Evolutionary conservation across 306 rosid species (phyloP), one percentile per base, ranked within the genome.

Genomic region (Vigna radiata): DNA sequence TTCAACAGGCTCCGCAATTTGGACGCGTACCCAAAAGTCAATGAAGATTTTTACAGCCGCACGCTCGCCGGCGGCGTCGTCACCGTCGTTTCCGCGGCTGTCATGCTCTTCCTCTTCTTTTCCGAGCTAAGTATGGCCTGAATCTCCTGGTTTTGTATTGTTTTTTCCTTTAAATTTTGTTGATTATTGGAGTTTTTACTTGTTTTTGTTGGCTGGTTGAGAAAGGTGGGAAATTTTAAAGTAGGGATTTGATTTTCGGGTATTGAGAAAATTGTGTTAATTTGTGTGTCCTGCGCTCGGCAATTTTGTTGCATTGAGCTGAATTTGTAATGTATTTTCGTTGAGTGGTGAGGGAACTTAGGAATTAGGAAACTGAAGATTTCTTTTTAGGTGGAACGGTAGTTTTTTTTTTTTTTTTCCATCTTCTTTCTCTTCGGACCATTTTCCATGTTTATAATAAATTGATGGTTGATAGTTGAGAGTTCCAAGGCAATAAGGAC

Each of bases 21-120:
- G 83, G 98, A 94, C 15, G 98, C 96, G 2, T 91, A 91, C 86
- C 98, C 98, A 17, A 94, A 94, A 90, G 84, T 94, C 84, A 94
- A 94, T 75, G 98, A 94, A 58, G 98, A 94, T 85, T 94, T 90
- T 77, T 90, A 84, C 77, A 88, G 70, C 71, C 98, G 98, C 8
- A 89, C 97, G 6, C 89, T 94, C 70, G 85, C 98, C 70, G 98
- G 98, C 8, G 98, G 98, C 16, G 17, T 94, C n/a, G 84, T 94
- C 82, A 94, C 98, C 65, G 50, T 94, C 60, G 84, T 88, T 12
- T 88, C 98, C 70, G 89, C 90, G 74, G 37, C 87, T 33, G 76
- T 90, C 72, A 90, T 91, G 87, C 87, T 93, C 67, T 87, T 91
- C 71, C 91, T 93, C 16, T 90, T 93, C 83, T 49, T 91, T 60